Base-by-base conservation (phyloP, 139 green algal genomes). In the Tetradesmus obliquus region DNA sequence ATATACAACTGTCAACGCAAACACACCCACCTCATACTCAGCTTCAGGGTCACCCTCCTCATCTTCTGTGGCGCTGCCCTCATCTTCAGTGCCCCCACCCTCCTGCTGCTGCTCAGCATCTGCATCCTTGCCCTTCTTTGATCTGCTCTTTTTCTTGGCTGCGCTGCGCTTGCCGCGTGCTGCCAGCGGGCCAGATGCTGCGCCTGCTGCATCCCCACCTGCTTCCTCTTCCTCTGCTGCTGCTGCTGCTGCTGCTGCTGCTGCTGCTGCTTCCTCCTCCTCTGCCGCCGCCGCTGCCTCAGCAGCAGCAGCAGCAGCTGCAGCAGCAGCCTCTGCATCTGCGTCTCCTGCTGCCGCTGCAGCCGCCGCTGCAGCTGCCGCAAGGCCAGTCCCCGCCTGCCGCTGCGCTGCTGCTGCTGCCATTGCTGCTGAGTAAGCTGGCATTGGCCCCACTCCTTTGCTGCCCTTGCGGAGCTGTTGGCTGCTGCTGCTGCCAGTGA, bases 21-120 rank as follows among this genome's bases (percentile, higher is more conserved):
- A n/a, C n/a, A n/a, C 81, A 5, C 9, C 51, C 20, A 91, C 87
- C 74, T 74, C 55, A 58, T 86, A 91, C 24, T 71, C n/a, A n/a
- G 74, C 87, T 24, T 86, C 74, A 66, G 87, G 71, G 8, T 91
- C 87, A 55, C 72, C 72, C n/a, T 55, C 72, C 15, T 91, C 87
- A 45, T 89, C 85, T 45, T 89, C 85, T 58, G 85, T 89, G 20
- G 20, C 10, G 22, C 72, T 72, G 55, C 72, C 22, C 19, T 72
- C 71, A 55, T 86, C 66, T 2, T 91, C 80, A 24, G 9, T 20
- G 15, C 76, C 83, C 83, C 3, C 20, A 12, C 45, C 12, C 79
- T 81, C 20, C 79, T 79, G 86, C 72, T 81, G 74, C 74, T 85
- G 74, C 74, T 72, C 82, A 51, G 24, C 54, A 22, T 57, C 83